Evolutionary conservation across 2,329 filamentous ascomycete species (phyloP), one percentile per base, ranked within the genome.

Genomic region (Ilyonectria mors-panacis): DNA sequence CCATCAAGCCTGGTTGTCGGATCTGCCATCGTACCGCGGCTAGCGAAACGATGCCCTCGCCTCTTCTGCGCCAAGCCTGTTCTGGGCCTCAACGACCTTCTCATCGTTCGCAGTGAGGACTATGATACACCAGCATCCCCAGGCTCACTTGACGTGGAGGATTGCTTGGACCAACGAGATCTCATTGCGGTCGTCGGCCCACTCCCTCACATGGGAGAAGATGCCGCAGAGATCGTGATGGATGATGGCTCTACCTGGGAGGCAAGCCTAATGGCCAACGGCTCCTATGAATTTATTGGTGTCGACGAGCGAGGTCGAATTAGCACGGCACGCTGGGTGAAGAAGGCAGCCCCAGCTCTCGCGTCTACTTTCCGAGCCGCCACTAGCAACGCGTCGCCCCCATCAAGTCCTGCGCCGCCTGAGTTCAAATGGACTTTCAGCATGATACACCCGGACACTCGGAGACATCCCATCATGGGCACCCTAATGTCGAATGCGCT

Each of bases 391-490:
- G 63, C 70, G 17, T 67, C 70, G 7, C 67, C 78, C 4, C 68
- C 78, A 4, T 71, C 68, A 7, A 75, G 71, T 45, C 73, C 73
- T 13, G 53, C 74, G 1, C 70, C 79, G 2, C 67, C 75, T 1
- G 87, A 88, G 53, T 82, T 81, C 64, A 90, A 89, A 76, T 95
- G 91, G 82, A 93, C 89, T 9, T 95, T 95, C 77, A 94, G 92
- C 81, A 89, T 94, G 68, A 90, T 95, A 73, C 89, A 92, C 72
- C 88, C 92, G 0, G 86, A 87, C 53, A 88, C 87, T 9, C 85
- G 92, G 37, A 88, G 91, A 13, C 93, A 95, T 76, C 93, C 93
- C 5, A 88, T 95, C 74, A 87, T 95, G 81, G 93, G 92, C 1
- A 89, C 86, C 2, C 84, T 95, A 50, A 91, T 88, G 4, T 85